Base-by-base conservation (phyloP, 768 basidiomycete genomes). In the Termitomyces sp. region DNA sequence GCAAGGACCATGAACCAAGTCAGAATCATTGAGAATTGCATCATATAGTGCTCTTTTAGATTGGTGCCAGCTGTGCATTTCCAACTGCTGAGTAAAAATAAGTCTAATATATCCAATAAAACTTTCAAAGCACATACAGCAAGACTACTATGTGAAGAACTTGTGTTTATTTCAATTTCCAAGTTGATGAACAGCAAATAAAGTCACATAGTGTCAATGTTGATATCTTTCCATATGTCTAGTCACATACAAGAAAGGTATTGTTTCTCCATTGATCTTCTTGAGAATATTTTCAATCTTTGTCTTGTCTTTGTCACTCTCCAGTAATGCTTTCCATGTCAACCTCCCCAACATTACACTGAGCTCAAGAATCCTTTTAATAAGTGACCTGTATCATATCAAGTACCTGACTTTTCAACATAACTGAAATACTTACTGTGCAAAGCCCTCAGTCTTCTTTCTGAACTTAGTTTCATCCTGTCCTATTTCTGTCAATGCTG, bases 161-260 rank as follows among this genome's bases (percentile, higher is more conserved):
- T 41, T 18, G 39, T 41, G 39, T 41, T n/a, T 41, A 6, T 41
- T n/a, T 41, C 39, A 41, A 41, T n/a, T 8, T 41, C 8, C 0
- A 41, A 41, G 18, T 41, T 41, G 39, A 41, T 41, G 18, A 41
- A 41, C 18, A 41, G 39, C 39, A n/a, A 41, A 8, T 8, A 1
- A 41, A n/a, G 7, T 41, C 7, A 3, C n/a, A n/a, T n/a, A n/a
- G n/a, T n/a, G n/a, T 18, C 39, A 41, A 41, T 41, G 9, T 41
- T 9, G 0, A n/a, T 41, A n/a, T n/a, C 0, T 41, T 41, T 1
- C 18, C 1, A n/a, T 2, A n/a, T 41, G 18, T 0, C 7, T 7
- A 8, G 8, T 41, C 4, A 41, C 39, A n/a, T 18, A 41, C 39
- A n/a, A 41, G 1, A n/a, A 41, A 41, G 0, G 0, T n/a, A 4